Conservation (phyloP, 2,329 filamentous ascomycete species). For the Cercospora sesami region DNA sequence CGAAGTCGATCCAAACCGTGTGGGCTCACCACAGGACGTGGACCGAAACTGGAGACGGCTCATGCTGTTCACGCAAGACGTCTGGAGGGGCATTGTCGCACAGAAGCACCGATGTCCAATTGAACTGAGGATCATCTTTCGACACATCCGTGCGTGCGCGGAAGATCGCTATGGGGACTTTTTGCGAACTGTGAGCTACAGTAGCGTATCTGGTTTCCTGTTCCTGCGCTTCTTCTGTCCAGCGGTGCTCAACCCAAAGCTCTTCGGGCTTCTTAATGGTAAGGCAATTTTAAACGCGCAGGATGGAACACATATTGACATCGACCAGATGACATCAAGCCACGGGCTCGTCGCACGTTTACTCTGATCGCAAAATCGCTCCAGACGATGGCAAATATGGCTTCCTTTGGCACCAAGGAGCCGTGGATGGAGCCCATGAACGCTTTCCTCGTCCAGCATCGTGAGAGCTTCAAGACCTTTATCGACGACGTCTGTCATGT, state of each 20-base stretch:
- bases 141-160: constrained; percentile 87
- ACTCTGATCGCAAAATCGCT: constrained; percentile 91
- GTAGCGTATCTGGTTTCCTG: constrained; percentile 90
- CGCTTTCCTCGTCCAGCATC: constrained; percentile 72
- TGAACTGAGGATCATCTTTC: constrained; percentile 80
- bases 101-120: constrained; percentile 75
- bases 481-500: constrained; percentile 85
- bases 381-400: constrained; percentile 86
- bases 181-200: constrained; percentile 83
- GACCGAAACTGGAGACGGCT: constrained; percentile 80
- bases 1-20: constrained; percentile 87
- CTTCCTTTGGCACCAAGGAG: constrained; percentile 89
- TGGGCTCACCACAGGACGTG: constrained; percentile 67
- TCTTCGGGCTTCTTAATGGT: constrained; percentile 82
- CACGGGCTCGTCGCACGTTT: constrained; percentile 79
- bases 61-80: constrained; percentile 71
- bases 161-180: constrained; percentile 95
- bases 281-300: constrained; percentile 24
- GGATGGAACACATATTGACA: constrained; percentile 18
- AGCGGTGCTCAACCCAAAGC: constrained; percentile 90
- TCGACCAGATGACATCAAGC: constrained; percentile 72
- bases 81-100: constrained; percentile 79
- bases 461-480: constrained; percentile 79
- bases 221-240: constrained; percentile 95
- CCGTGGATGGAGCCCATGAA: constrained; percentile 99